Evolutionary conservation across 2,329 filamentous ascomycete species (phyloP), one percentile per base, ranked within the genome.

Genomic region (Colletotrichum musicola): DNA sequence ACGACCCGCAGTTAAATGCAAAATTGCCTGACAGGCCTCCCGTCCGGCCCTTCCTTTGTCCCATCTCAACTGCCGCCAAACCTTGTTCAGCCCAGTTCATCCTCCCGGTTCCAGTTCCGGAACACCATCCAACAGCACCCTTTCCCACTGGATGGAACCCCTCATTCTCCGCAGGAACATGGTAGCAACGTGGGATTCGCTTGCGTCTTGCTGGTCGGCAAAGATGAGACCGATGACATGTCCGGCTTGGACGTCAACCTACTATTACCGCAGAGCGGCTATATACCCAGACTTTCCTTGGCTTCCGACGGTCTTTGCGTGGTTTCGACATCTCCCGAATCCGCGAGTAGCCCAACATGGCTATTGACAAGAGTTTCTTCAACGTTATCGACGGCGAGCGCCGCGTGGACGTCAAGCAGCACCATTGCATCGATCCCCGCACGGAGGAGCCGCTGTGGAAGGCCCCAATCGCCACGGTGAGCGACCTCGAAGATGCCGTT

Each of bases 401-500:
- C 13, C 67, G 63, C 3, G 10, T 7, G 9, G 54, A 63, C 63
- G 57, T 57, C 4, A 42, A 38, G n/a, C 13, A 54, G 10, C 67
- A 69, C 20, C 63, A 27, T 13, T 62, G 64, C 64, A 76, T 57
- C 73, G 77, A 76, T 72, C 79, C 73, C 44, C 77, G 71, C 62
- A 81, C 66, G 0, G 75, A 78, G 4, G 72, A 78, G 22, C 73
- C 76, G 6, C 74, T 81, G 1, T 76, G 72, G 70, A 78, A 83
- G 6, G 82, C 81, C 13, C 86, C 86, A 6, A 72, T 83, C 14
- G 81, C 83, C 4, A 78, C 78, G 1, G 60, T 76, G 4, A 69
- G 77, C 16, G 82, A 85, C 72, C 77, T 86, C 6, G 79, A 85
- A 55, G 77, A 81, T 67, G 83, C 83, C 42, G 83, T 87, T 10